phyloP scores from a whole-genome alignment of 2,329 filamentous ascomycete species.

The Drechslera avenae region DNA sequence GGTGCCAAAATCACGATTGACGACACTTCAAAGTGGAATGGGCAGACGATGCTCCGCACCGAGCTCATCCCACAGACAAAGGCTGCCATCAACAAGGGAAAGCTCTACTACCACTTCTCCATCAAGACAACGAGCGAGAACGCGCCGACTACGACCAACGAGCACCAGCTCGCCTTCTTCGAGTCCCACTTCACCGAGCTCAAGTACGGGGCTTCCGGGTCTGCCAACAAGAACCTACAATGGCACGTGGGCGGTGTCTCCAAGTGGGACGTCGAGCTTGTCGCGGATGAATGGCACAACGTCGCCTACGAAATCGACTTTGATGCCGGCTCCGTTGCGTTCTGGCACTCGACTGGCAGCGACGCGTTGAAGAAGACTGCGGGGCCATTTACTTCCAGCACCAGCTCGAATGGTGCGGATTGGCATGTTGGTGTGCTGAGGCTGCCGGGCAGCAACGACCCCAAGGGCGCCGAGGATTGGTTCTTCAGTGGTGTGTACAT shows the following conservation, averaged over 20 bases:
- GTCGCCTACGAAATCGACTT: slow-evolving; percentile 77
- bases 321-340: slow-evolving; percentile 62
- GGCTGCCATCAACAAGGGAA: slow-evolving; percentile 67
- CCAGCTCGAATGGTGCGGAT: slow-evolving; percentile 70
- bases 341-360: slow-evolving; percentile 71
- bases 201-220: slow-evolving; percentile 63
- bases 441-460: slow-evolving; percentile 62
- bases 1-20: slow-evolving; percentile 73
- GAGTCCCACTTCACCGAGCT: slow-evolving; percentile 77
- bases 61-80: slow-evolving; percentile 75
- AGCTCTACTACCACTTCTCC: slow-evolving; percentile 74
- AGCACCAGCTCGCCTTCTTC: slow-evolving; percentile 70
- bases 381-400: slow-evolving; percentile 63
- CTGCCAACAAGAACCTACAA: slow-evolving; percentile 61
- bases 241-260: slow-evolving; percentile 67
- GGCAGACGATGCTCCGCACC: slow-evolving; percentile 71
- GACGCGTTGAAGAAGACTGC: slow-evolving; percentile 63
- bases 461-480: slow-evolving; percentile 65
- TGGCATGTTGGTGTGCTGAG: slow-evolving; percentile 75
- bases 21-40: slow-evolving; percentile 70
- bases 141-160: slow-evolving; percentile 63
- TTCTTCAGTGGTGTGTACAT: slow-evolving; percentile 76
- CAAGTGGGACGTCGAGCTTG: slow-evolving; percentile 67
- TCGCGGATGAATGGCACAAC: slow-evolving; percentile 73
- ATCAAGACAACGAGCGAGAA: slow-evolving; percentile 65